A percentile compares a stretch with the other conserved stretches of the same genome.
Evolutionary conservation across 192 early-diverging fungal species (phyloP).

Genomic region (Dimargaris xerosporica): DNA sequence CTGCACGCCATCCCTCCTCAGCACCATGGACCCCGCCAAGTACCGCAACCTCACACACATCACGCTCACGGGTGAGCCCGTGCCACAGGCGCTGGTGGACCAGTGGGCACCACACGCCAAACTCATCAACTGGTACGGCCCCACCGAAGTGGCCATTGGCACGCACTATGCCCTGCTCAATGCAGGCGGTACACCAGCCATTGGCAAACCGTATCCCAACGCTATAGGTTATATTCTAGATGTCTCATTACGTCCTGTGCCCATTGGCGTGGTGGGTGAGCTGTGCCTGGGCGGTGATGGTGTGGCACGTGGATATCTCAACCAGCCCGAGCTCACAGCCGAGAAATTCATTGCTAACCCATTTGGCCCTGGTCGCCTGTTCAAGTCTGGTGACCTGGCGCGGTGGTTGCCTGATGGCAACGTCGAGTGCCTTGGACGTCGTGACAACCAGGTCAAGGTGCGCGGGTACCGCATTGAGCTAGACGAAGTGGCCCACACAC

Average conservation of each 20-base stretch:
- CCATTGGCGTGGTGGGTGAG: constrained; percentile 22
- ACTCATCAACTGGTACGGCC: constrained; percentile 20
- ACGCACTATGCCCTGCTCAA: neutral
- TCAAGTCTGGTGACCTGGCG: constrained; percentile 20
- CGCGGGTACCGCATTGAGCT: constrained; percentile 22
- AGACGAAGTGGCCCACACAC: constrained; percentile 15
- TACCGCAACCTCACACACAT: neutral
- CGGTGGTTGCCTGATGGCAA: constrained; percentile 19
- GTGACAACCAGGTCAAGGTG: constrained; percentile 24
- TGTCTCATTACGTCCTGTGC: constrained; percentile 10
- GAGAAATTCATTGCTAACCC: constrained; percentile 23
- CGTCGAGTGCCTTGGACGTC: constrained; percentile 19
- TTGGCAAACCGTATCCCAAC: constrained; percentile 16
- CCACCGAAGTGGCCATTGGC: constrained; percentile 20
- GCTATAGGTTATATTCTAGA: constrained; percentile 19
- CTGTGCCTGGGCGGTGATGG: constrained; percentile 17
- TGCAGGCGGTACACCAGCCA: neutral
- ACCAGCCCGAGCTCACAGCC: constrained; percentile 15
- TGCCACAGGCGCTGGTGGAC: neutral
- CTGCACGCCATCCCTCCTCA: neutral
- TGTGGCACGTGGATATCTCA: constrained; percentile 18
- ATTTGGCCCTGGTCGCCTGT: constrained; percentile 17
- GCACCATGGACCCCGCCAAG: neutral
- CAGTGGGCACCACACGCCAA: neutral
- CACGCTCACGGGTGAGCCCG: constrained; percentile 7